Percentiles rank a stretch among this genome's conserved stretches.
These are phyloP conservation scores for Fulvia fulva DNA, from an alignment of 2,329 filamentous ascomycete species.

Conservation along the genomic window DNA sequence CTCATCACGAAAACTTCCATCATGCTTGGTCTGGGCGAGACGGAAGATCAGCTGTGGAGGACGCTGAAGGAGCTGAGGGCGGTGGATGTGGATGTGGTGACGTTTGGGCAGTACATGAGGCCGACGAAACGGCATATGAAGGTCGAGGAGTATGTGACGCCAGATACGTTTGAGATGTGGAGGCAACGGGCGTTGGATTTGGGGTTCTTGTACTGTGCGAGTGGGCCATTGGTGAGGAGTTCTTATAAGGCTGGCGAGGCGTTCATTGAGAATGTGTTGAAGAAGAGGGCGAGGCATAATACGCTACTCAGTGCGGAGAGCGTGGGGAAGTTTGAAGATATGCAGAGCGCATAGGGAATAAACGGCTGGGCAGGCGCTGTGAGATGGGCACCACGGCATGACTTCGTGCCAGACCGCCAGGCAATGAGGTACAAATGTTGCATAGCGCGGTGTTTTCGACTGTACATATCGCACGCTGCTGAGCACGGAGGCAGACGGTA, in stretches of 20 bases:
- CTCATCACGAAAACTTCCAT: constrained; percentile 98
- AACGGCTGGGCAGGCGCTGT: too few relatives aligned
- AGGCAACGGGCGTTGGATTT: constrained; percentile 82
- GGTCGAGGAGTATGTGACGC: constrained; percentile 91
- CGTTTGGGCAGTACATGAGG: constrained; percentile 99
- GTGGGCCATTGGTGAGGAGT: constrained; percentile 85
- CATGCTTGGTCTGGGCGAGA: constrained; percentile 94
- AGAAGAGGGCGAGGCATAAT: constrained; percentile 61
- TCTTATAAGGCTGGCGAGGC: constrained; percentile 98
- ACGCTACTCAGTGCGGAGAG: constrained; percentile 29
- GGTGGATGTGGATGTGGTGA: constrained; percentile 85
- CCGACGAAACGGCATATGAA: constrained; percentile 97
- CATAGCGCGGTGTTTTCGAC: too few relatives aligned
- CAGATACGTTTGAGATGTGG: constrained; percentile 89
- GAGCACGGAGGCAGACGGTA: too few relatives aligned
- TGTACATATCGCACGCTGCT: too few relatives aligned
- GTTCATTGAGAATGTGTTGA: constrained; percentile 96
- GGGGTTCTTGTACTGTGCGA: constrained; percentile 96
- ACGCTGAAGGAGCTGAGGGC: constrained; percentile 77
- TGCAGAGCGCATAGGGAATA: constrained; percentile 13
- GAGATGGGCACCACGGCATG: too few relatives aligned
- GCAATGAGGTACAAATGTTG: too few relatives aligned
- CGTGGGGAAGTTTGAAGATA: constrained; percentile 25
- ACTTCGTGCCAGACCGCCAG: too few relatives aligned
- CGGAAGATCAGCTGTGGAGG: constrained; percentile 77